Percentiles rank a stretch among this genome's conserved stretches.
Evolutionary conservation across 176 grass and related monocot genomes (phyloP).

Genomic region (Paspalum notatum): DNA sequence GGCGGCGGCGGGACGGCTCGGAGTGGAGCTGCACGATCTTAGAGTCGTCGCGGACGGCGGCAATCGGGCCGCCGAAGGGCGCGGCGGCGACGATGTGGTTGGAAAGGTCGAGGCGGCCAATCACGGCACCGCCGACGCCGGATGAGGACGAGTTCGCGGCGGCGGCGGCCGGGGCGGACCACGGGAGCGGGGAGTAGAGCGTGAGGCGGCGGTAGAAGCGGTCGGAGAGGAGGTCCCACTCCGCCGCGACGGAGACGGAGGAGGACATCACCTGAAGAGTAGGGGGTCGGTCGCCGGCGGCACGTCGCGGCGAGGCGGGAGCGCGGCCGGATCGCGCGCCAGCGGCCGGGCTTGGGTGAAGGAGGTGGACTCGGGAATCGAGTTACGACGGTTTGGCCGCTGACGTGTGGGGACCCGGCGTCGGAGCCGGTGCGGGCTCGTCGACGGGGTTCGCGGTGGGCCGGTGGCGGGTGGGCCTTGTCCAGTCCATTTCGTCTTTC

Average conservation of each 20-base stretch:
- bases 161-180: conserved; percentile 40
- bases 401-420: conserved; percentile 3
- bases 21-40: conserved; percentile 96
- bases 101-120: conserved; percentile 85
- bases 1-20: conserved; percentile 88
- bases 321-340: conserved; percentile 38
- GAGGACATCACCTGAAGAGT: conserved; percentile 55
- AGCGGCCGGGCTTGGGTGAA: not conserved
- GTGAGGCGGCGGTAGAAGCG: conserved; percentile 78
- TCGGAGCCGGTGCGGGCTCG: not conserved
- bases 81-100: conserved; percentile 73
- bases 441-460: not conserved
- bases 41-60: conserved; percentile 95
- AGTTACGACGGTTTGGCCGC: not conserved
- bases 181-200: conserved; percentile 58
- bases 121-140: conserved; percentile 45
- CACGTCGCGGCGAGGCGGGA: conserved; percentile 20
- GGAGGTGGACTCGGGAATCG: conserved; percentile 1
- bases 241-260: conserved; percentile 85
- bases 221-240: conserved; percentile 93
- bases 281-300: conserved; percentile 22
- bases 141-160: conserved; percentile 42
- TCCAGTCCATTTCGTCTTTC: not conserved
- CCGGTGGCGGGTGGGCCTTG: not conserved
- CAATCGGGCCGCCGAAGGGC: conserved; percentile 83